Base-by-base conservation (phyloP, 306 rosid genomes). In the Casuarina equisetifolia region DNA sequence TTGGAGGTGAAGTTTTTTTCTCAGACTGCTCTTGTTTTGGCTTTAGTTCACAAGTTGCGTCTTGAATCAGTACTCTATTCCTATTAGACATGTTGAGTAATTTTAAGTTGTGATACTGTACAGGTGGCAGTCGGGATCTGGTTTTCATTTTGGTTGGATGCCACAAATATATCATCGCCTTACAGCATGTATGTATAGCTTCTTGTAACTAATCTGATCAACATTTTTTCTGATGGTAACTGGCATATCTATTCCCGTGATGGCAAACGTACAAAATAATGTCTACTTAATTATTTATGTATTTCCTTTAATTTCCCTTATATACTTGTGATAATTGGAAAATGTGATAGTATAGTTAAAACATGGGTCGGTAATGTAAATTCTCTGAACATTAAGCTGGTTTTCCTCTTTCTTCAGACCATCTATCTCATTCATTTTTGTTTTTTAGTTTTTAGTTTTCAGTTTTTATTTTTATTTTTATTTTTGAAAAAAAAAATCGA, bases 171-270 rank as follows among this genome's bases (percentile, higher is more conserved):
- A 76, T 82, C 97, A 80, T 90, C 97, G 76, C 98, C 98, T 76
- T 95, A 95, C 86, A 88, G 97, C 98, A 92, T 92, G 98, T 95
- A 92, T 92, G 98, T 95, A 95, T 95, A 91, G 82, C 85, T 92
- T 92, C 97, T 92, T 89, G 88, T 87, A 74, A 87, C 91, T 92
- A 86, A 82, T 87, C 82, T 89, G 89, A 87, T 82, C 87, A 83
- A 80, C 90, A 87, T 89, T 88, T 89, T 25, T 89, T 90, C 85
- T 89, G 84, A 92, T 88, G 91, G 97, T 89, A 92, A 94, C 96
- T 88, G 89, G 83, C 94, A 92, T 88, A 83, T 92, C 90, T 90
- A 84, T 90, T 76, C 90, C 83, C 69, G 59, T 61, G 73, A 54
- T 54, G 32, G 81, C 72, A 80, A 78, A 81, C 74, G 69, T 73